Base-by-base conservation (phyloP, 768 basidiomycete genomes). In the Lactarius quietus region DNA sequence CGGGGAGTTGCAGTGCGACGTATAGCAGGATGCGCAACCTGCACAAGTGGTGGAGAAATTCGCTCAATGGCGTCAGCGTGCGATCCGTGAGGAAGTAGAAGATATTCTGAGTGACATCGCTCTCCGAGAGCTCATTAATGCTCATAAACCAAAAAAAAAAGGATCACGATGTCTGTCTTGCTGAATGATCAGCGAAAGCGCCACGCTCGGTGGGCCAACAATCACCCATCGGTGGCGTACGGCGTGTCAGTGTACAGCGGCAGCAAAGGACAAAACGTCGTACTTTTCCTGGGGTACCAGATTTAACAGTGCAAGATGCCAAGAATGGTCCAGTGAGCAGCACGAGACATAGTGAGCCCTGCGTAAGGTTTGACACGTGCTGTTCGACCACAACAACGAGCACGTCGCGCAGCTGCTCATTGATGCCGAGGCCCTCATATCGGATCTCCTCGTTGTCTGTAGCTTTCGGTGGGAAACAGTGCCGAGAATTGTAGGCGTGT, bases 301-400 rank as follows among this genome's bases (percentile, higher is more conserved):
- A 41, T 83, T 81, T n/a, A n/a, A n/a, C n/a, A n/a, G n/a, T n/a
- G n/a, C 31, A 96, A 76, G 28, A 95, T 80, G 70, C 90, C 53
- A 97, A 74, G 73, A 97, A 90, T 0, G 94, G 95, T 0, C 86
- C 84, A n/a, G 86, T 87, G 67, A 97, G 84, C 26, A 95, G 81
- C 20, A 93, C 86, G 8, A 97, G 82, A 72, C 85, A 92, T 38
- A 93, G 75, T 15, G 84, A 75, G 26, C 95, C 93, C 74, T 97
- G 91, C 0, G 86, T 88, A 23, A 97, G 81, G 73, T 97, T 95
- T 9, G 93, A 95, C 14, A 93, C 86, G n/a, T 95, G 83, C 76
- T 97, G 95, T 73, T 98, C 95, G 5, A 97, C 90, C 1, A 97
- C 90, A 0, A 83, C 83, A 8, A 91, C 69, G 1, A 89, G 87